These are phyloP conservation scores for Lonicera japonica DNA, from an alignment of 129 eudicot species.

Conservation along the genomic window DNA sequence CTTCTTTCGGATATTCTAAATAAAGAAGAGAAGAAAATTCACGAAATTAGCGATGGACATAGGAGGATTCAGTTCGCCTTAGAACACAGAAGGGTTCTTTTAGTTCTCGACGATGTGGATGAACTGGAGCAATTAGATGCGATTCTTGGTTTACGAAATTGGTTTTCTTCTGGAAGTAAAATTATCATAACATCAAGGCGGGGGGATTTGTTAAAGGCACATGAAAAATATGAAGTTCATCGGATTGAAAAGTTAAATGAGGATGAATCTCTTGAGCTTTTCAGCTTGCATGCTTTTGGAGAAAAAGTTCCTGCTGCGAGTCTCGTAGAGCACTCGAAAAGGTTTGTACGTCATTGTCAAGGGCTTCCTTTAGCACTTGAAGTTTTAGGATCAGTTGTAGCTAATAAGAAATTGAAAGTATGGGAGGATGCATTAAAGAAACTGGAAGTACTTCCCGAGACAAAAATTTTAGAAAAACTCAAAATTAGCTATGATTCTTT, in stretches of 20 bases:
- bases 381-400: conserved; percentile 1
- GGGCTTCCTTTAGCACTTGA: conserved; percentile 7
- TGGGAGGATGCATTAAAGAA: not conserved
- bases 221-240: not conserved
- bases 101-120: conserved; percentile 14
- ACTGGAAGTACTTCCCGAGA: not conserved
- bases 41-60: no score
- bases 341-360: not conserved
- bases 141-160: not conserved
- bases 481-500: not conserved
- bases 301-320: not conserved
- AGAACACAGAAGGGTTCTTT: not conserved
- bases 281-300: conserved; percentile 12
- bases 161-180: conserved; percentile 9
- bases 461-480: not conserved
- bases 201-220: not conserved
- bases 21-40: not conserved
- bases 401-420: not conserved
- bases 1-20: not conserved
- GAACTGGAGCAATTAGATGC: conserved; percentile 5
- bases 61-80: not conserved
- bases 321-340: not conserved
- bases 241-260: not conserved
- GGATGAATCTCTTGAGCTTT: conserved; percentile 1
- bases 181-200: conserved; percentile 9